A percentile compares a stretch with the other conserved stretches of the same genome.
These are phyloP conservation scores for Xylariaceae sp. DNA, from an alignment of 2,329 filamentous ascomycete species.

Conservation along the genomic window DNA sequence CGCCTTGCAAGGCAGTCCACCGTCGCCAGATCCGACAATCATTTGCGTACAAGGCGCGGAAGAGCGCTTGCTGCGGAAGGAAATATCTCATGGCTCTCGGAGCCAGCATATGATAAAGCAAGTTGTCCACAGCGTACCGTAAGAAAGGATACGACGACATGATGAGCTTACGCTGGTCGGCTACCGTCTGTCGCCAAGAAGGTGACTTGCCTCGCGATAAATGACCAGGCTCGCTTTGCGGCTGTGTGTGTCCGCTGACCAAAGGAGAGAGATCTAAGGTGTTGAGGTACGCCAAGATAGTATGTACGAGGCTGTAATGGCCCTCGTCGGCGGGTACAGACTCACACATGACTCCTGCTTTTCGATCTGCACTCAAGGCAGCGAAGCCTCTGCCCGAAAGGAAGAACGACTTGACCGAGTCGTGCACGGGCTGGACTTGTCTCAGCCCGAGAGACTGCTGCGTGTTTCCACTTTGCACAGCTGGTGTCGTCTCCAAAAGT, in stretches of 20 bases:
- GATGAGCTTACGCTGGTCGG: constrained; percentile 14
- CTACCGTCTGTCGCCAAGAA: constrained; percentile 7
- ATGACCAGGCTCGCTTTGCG: neutral
- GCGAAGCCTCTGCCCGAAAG: constrained; percentile 15
- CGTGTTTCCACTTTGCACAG: neutral
- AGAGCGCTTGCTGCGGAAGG: constrained; percentile 15
- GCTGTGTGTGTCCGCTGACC: constrained; percentile 9
- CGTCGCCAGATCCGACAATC: constrained; percentile 16
- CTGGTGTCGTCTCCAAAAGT: constrained; percentile 6
- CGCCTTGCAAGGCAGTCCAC: constrained; percentile 16
- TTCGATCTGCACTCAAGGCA: constrained; percentile 2
- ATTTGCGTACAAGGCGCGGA: constrained; percentile 5
- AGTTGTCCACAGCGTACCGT: constrained; percentile 14
- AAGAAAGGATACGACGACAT: constrained; percentile 16
- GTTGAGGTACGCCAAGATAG: constrained; percentile 17
- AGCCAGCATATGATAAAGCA: constrained; percentile 16
- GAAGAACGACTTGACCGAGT: constrained; percentile 16
- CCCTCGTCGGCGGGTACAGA: constrained; percentile 8
- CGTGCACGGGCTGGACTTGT: constrained; percentile 9
- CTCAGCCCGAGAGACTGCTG: constrained; percentile 17
- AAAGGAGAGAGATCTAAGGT: constrained; percentile 14
- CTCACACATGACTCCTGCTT: neutral
- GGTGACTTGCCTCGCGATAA: constrained; percentile 4
- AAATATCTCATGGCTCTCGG: constrained; percentile 14
- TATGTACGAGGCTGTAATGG: constrained; percentile 15